A percentile compares a stretch with the other conserved stretches of the same genome.
These are phyloP conservation scores for Fraxinus pennsylvanica DNA, from an alignment of 257 asterid genomes.

Conservation along the genomic window DNA sequence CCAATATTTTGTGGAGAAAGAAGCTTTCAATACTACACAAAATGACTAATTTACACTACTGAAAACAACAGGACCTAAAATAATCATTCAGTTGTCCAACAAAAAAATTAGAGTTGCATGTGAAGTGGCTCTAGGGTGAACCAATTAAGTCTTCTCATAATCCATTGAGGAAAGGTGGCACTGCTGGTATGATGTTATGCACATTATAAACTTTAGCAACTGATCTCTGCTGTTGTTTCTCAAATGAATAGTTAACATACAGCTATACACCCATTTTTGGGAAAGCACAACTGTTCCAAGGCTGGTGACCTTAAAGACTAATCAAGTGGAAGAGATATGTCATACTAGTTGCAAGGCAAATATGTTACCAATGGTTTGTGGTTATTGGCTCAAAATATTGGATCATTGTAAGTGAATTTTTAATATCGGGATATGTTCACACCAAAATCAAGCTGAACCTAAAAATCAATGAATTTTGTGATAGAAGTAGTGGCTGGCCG, in stretches of 20 bases:
- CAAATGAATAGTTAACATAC: neutral
- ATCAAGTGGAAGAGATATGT: neutral
- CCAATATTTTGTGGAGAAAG: slow-evolving; percentile 25
- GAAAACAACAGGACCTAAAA: slow-evolving; percentile 15
- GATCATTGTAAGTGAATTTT: too few relatives aligned
- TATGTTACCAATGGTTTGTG: neutral
- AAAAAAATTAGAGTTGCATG: slow-evolving; percentile 16
- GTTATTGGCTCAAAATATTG: too few relatives aligned
- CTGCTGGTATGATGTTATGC: neutral
- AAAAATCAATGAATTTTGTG: neutral
- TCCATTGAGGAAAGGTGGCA: neutral
- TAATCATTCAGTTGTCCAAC: slow-evolving; percentile 6
- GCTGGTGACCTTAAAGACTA: neutral
- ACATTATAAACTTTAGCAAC: neutral
- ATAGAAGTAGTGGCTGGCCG: neutral
- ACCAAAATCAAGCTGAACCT: neutral
- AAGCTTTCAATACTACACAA: slow-evolving; percentile 1
- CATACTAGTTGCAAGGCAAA: neutral
- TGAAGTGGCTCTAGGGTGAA: slow-evolving; percentile 1
- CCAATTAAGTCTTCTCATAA: slow-evolving; percentile 1
- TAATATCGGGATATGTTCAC: too few relatives aligned
- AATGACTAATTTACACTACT: neutral
- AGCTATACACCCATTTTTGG: neutral
- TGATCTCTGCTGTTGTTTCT: neutral
- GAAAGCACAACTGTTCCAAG: neutral